These are phyloP conservation scores for Flaveria ramosissima DNA, from an alignment of 129 eudicot genomes.

Conservation along the genomic window DNA sequence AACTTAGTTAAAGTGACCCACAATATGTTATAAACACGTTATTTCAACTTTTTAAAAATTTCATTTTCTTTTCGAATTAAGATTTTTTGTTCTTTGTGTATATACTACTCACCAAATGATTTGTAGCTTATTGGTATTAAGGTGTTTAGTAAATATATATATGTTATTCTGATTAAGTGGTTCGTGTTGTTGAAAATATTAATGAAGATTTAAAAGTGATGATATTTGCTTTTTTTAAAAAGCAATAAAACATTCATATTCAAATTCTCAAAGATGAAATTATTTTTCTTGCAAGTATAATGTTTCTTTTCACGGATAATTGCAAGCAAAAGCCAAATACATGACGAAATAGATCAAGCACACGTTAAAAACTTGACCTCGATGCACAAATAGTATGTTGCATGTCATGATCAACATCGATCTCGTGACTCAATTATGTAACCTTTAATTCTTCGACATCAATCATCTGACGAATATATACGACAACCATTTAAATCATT, in stretches of 20 bases:
- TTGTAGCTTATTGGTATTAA: no score
- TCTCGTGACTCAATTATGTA: background rate
- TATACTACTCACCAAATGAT: no score
- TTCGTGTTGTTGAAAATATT: no score
- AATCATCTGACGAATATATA: background rate
- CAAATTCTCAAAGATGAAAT: background rate
- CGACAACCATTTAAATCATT: background rate
- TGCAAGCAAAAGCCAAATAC: slow-evolving; percentile 13
- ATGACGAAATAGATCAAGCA: background rate
- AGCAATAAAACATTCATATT: background rate
- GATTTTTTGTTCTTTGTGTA: no score
- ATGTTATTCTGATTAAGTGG: no score
- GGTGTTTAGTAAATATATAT: no score
- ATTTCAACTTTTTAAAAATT: no score
- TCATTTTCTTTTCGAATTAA: no score
- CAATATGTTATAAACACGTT: no score
- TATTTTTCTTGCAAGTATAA: background rate
- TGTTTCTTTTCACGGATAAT: background rate
- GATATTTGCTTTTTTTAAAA: background rate
- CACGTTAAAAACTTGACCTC: background rate
- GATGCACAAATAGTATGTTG: no score
- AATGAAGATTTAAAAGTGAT: no score
- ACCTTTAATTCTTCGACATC: background rate
- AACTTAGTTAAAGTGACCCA: no score
- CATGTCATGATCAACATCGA: background rate